Evolutionary conservation across 306 rosid species (phyloP), one percentile per base, ranked within the genome.

Genomic region (Rosa multiflora): DNA sequence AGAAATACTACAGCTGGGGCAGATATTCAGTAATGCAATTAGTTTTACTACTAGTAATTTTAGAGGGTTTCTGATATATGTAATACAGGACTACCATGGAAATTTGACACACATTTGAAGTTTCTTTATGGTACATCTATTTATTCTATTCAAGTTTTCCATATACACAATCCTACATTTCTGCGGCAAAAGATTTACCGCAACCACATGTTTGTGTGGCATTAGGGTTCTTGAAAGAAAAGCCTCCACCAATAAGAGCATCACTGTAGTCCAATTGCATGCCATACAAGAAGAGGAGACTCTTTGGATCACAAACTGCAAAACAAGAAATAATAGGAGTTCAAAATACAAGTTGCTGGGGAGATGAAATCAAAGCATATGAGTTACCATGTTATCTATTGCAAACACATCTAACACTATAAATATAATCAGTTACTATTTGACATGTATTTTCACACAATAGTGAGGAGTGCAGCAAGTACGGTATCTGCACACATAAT

Each of bases 131-230:
- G 47, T 78, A 68, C 72, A 67, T 44, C 70, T 66, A 79, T 78
- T 59, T 66, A 81, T 55, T 68, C n/a, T 63, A 62, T 64, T 77
- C 78, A 77, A 59, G 67, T 74, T 73, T 78, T 79, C 84, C 48
- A 79, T 79, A 76, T 79, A 78, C 83, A 82, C 13, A 75, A 55
- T 81, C 78, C 84, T 90, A 94, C 92, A 92, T 90, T 80, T 89
- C 94, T 32, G 98, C 96, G 21, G 92, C 86, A 86, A 95, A 92
- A 76, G 99, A 95, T 91, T 95, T 92, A 59, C 99, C 99, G 76
- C 99, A 95, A 74, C 99, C 99, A 85, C 99, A 95, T 29, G 99
- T 95, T 81, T 95, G 94, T 29, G 97, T 82, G 4, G 99, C 99
- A 83, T 95, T 95, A 39, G 99, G 99, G 81, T 95, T 95, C 89